Percentiles rank a stretch among this genome's conserved stretches.
phyloP scores from a whole-genome alignment of 2,329 filamentous ascomycete species.

The Botrytis fabae region DNA sequence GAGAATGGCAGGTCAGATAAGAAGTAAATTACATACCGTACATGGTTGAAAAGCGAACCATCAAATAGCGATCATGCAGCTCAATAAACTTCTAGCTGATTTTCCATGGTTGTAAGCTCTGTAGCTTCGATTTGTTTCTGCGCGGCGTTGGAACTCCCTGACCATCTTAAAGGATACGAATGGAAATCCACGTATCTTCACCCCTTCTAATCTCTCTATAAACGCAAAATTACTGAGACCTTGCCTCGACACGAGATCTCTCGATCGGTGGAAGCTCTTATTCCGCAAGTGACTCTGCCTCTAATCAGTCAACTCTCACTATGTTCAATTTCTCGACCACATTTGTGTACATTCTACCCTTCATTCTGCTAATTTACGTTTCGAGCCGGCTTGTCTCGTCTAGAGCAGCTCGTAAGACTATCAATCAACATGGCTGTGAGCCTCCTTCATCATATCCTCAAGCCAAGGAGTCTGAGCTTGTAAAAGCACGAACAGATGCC shows the following conservation, averaged over 20 bases:
- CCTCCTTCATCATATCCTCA: not conserved
- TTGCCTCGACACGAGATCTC: not conserved
- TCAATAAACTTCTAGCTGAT: not conserved
- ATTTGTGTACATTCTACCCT: not conserved
- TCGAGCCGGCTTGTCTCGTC: not conserved
- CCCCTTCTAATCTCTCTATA: not conserved
- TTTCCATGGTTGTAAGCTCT: not conserved
- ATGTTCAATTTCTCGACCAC: not conserved
- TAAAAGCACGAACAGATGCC: conserved; percentile 2
- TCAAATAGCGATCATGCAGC: not conserved
- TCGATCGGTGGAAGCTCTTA: not conserved
- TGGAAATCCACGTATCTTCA: not conserved
- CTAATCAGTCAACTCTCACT: not conserved
- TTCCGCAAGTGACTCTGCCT: not conserved
- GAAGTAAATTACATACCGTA: not conserved
- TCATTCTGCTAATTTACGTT: not conserved
- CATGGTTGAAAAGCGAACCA: not conserved
- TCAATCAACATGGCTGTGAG: conserved; percentile 4
- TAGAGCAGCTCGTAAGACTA: not conserved
- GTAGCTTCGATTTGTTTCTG: not conserved
- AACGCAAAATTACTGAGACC: not conserved
- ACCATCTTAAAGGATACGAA: not conserved
- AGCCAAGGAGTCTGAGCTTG: not conserved
- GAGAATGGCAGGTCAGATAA: not conserved
- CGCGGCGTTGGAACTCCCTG: not conserved